Percentiles rank a stretch among this genome's conserved stretches.
phyloP scores from a whole-genome alignment of 169 alveolate species.

The Toxoplasma gondii region DNA sequence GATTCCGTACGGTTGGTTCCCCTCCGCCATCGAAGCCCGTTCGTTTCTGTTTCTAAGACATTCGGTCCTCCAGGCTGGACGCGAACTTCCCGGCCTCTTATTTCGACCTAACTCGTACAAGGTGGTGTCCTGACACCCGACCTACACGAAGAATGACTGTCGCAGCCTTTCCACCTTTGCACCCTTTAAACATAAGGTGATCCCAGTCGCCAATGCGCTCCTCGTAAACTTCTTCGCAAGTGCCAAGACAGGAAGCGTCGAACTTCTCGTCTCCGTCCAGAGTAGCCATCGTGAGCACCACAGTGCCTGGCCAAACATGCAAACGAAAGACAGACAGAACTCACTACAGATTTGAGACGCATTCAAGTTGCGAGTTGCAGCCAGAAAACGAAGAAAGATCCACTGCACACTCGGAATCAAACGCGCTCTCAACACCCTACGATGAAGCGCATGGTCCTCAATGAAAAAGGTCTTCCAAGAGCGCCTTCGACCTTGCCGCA shows the following conservation, averaged over 20 bases:
- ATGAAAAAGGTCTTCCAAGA: too few species aligned
- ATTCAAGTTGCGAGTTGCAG: neutral
- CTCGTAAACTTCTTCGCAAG: slow-evolving; percentile 92
- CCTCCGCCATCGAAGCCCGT: too few species aligned
- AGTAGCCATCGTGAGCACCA: slow-evolving; percentile 89
- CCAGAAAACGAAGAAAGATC: neutral
- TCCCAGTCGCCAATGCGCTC: slow-evolving; percentile 98
- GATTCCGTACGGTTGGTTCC: too few species aligned
- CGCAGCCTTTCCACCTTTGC: slow-evolving; percentile 81
- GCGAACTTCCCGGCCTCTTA: too few species aligned
- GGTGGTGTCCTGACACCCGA: too few species aligned
- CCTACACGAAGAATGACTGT: slow-evolving; percentile 68
- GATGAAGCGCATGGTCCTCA: too few species aligned
- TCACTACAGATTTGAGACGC: neutral
- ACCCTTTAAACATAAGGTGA: slow-evolving; percentile 94
- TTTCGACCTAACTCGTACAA: too few species aligned
- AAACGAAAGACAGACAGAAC: neutral
- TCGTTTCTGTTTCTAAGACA: too few species aligned
- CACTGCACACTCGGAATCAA: too few species aligned
- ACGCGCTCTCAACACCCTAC: too few species aligned
- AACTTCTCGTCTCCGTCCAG: slow-evolving; percentile 96
- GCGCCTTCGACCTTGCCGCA: too few species aligned
- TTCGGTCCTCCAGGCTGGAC: too few species aligned
- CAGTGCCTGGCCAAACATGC: neutral
- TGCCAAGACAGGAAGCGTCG: slow-evolving; percentile 91